Evolutionary conservation across 129 eudicot species (phyloP), one percentile per base, ranked within the genome.

Genomic region (Arctium lappa): DNA sequence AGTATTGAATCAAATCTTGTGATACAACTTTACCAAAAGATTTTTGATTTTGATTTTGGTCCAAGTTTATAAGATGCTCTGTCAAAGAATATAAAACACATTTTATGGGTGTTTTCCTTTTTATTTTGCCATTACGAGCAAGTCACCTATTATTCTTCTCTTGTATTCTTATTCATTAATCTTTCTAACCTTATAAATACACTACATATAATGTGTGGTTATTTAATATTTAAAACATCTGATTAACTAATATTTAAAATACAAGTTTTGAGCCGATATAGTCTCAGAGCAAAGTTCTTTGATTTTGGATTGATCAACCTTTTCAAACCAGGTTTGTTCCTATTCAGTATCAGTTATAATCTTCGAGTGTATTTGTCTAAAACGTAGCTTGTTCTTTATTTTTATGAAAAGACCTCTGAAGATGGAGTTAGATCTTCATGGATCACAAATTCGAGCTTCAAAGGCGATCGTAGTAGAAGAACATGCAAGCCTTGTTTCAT

Each of bases 61-160:
- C 62, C 78, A 83, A 70, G 79, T 77, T 32, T 82, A 46, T 38
- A 38, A 53, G 84, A 79, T 84, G 76, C 76, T 33, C 22, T 63
- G 66, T 73, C 32, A 48, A 46, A 79, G 76, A 84, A 44, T 42
- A 84, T 34, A 46, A 65, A 72, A 79, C 38, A 75, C 68, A 56
- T 70, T 60, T 8, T 78, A 31, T 22, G 48, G 2, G 63, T 53
- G 53, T 84, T 38, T 31, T 72, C 60, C 60, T 77, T 78, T 78
- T 78, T 84, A 62, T 78, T 72, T 50, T 77, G 86, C 34, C 70
- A 72, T 60, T 46, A 63, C 4, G 12, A 74, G 63, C 87, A 84
- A 84, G 87, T 65, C 40, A 84, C 81, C 87, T 79, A 22, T 72
- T 79, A 84, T 84, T 79, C 87, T 73, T 79, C 34, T 73, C 33